Conservation (phyloP, 805 yeast genomes). For the Saccharomyces kudriavzevii region DNA sequence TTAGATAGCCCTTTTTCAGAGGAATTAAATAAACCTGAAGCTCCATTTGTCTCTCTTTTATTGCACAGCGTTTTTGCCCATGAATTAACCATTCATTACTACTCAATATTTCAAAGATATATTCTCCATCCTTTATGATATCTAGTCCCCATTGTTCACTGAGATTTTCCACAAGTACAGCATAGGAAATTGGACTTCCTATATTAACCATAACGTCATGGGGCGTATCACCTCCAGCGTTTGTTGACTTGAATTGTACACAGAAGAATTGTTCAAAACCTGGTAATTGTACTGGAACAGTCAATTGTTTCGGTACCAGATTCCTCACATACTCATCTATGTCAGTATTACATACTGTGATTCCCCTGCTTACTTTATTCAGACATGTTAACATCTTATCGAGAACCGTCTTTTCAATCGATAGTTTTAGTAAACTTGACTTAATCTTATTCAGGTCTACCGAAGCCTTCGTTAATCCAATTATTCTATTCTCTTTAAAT, state of each 20-base stretch:
- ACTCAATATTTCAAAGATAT: constrained; percentile 41
- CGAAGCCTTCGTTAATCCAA: constrained; percentile 6
- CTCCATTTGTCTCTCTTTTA: constrained; percentile 32
- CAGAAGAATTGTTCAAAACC: constrained; percentile 17
- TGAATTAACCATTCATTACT: constrained; percentile 74
- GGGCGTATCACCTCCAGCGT: neutral
- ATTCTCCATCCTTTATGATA: constrained; percentile 10
- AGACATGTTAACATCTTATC: constrained; percentile 15
- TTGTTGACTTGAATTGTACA: constrained; percentile 10
- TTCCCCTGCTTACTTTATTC: constrained; percentile 12
- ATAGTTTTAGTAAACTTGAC: neutral
- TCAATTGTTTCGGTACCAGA: constrained; percentile 11
- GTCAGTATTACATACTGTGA: constrained; percentile 16
- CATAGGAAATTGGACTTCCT: constrained; percentile 17
- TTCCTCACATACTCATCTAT: constrained; percentile 19
- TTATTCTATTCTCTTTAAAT: constrained; percentile 9
- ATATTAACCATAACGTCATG: constrained; percentile 1
- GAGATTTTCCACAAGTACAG: constrained; percentile 13
- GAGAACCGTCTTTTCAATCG: constrained; percentile 11
- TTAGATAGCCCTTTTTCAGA: constrained; percentile 62
- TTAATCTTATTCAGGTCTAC: constrained; percentile 2
- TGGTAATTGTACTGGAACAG: constrained; percentile 26
- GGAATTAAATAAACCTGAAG: constrained; percentile 55
- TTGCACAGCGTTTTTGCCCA: constrained; percentile 53
- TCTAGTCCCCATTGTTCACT: constrained; percentile 15